Evolutionary conservation across 129 eudicot genomes (phyloP), one percentile per base, ranked within the genome.

Genomic region (Centrapalus pauciflorus): DNA sequence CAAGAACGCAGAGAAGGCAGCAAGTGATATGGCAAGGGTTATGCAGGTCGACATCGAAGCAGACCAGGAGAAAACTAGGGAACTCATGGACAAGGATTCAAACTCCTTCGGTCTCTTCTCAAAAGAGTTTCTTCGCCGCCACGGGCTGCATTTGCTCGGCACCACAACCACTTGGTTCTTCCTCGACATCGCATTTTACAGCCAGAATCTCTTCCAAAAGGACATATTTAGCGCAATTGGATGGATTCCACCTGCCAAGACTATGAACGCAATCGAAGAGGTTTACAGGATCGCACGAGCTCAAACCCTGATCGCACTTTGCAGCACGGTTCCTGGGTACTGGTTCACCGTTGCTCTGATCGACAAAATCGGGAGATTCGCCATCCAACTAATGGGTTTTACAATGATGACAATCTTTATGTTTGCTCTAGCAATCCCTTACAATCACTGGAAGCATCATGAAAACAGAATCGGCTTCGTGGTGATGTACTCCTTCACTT

Each of bases 261-360:
- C 71, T 0, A 81, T 87, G 90, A 87, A 76, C 32, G 90, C 95
- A 2, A 71, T 84, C 21, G 72, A 79, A 6, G 95, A 87, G 43
- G 88, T 87, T 26, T 84, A 24, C 52, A 77, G 40, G 45, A 87
- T 87, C 1, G 95, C 90, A 4, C 67, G 65, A 55, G 95, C 95
- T 3, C 95, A 87, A 75, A 84, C 95, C 29, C 63, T 87, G 3
- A 87, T 87, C n/a, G 95, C 90, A 17, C 71, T 87, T 14, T 84
- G 81, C 41, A 87, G 90, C 52, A 87, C 95, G 1, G 95, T 87
- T 7, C 95, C 95, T 0, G 95, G 90, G 9, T 87, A 87, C 52
- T 87, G 95, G 90, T 81, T 87, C 72, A 87, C 95, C 3, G 95
- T 87, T 7, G 82, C 80, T 13, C 49, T 87, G 0, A 87, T 87